Base-by-base conservation (phyloP, 2,329 filamentous ascomycete genomes). In the Fusarium marasasianum region DNA sequence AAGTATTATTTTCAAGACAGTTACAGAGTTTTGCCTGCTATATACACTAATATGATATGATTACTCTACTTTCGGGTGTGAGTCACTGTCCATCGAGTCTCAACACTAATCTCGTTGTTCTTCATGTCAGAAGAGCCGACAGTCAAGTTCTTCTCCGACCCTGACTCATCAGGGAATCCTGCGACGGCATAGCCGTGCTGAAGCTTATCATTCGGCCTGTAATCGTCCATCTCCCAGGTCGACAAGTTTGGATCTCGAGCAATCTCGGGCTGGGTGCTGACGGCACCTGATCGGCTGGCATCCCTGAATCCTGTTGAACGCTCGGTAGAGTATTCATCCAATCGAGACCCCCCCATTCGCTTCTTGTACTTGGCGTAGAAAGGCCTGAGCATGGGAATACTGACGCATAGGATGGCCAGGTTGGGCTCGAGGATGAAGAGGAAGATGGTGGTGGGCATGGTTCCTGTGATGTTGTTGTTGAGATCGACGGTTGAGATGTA, bases 341-440 rank as follows among this genome's bases (percentile, higher is more conserved):
- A 58, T 41, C 76, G 75, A 11, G 80, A 82, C 0, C 79, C 79
- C 8, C 80, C 80, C 63, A 80, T 78, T 47, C 79, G 72, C 61
- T 81, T 78, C 66, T 76, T 79, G 66, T 80, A 82, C 56, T 77
- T 76, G 18, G 74, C 71, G 64, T 80, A 83, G 58, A 84, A 79
- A 5, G 83, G 79, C 43, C 82, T 79, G 10, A 85, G 76, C 83
- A 85, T 85, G 5, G 83, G 83, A 54, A 85, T 79, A 66, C 82
- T 84, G 58, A 84, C 81, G 67, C 83, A 85, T 14, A 85, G 74
- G 63, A 85, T 83, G 43, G 81, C 83, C 9, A 84, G 78, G 57
- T 82, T 83, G 0, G 83, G 82, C 60, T 85, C 83, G 31, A 84
- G 76, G 45, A 79, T 80, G 69, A 83, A 83, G 61, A 83, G 82